phyloP scores from a whole-genome alignment of 208 protist species.

The Naegleria gruberi region DNA sequence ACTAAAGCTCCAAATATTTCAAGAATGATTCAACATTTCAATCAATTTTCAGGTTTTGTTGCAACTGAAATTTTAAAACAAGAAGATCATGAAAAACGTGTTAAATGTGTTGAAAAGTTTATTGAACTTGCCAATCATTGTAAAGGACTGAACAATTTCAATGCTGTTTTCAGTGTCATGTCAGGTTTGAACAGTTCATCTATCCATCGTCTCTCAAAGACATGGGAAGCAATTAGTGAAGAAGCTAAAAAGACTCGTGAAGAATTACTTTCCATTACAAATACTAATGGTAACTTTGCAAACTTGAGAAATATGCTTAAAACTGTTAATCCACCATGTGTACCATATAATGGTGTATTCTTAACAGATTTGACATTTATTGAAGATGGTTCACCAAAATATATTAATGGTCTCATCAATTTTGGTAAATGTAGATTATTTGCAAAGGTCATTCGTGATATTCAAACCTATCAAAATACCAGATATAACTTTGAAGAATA shows the following conservation, averaged over 20 bases:
- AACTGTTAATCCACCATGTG: slow-evolving; percentile 30
- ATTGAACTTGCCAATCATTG: slow-evolving; percentile 10
- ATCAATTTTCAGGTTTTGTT: slow-evolving; percentile 18
- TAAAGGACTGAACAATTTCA: slow-evolving; percentile 35
- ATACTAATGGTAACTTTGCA: slow-evolving; percentile 17
- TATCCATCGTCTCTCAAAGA: slow-evolving; percentile 30
- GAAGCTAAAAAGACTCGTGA: neutral
- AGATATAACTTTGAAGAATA: neutral
- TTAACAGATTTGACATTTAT: slow-evolving; percentile 33
- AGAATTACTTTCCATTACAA: neutral
- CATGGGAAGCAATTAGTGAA: neutral
- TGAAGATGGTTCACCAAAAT: slow-evolving; percentile 24
- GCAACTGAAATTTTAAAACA: slow-evolving; percentile 1
- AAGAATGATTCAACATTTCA: slow-evolving; percentile 31
- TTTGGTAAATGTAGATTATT: slow-evolving; percentile 23
- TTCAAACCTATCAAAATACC: slow-evolving; percentile 23
- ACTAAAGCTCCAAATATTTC: slow-evolving; percentile 26
- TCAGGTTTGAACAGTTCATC: slow-evolving; percentile 18
- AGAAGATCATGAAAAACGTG: slow-evolving; percentile 5
- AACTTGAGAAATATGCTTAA: neutral
- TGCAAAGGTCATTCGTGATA: slow-evolving; percentile 29
- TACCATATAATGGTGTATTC: slow-evolving; percentile 40
- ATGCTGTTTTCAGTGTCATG: slow-evolving; percentile 19
- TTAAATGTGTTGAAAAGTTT: neutral
- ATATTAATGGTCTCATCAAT: slow-evolving; percentile 20